These are phyloP conservation scores for Ophiocordyceps polyrhachis-furcata DNA, from an alignment of 2,329 filamentous ascomycete species.

Conservation along the genomic window DNA sequence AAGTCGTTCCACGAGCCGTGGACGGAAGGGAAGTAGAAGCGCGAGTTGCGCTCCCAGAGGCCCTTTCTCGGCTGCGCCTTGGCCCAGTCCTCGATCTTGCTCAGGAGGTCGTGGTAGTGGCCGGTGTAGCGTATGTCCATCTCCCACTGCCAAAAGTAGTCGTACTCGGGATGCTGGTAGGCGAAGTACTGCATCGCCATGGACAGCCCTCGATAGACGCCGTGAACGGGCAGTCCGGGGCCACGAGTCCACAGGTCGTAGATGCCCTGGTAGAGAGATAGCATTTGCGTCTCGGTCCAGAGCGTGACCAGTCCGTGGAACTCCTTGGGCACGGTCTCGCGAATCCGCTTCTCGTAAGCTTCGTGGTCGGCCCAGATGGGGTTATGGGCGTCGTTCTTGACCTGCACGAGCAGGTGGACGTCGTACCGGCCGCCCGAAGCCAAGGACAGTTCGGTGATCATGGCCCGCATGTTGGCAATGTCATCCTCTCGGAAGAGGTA, in stretches of 20 bases:
- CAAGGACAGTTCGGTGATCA: conserved; percentile 66
- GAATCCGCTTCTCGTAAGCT: conserved; percentile 46
- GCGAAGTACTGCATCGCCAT: conserved; percentile 95
- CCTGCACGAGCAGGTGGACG: conserved; percentile 68
- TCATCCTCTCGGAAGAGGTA: conserved; percentile 66
- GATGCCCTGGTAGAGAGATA: conserved; percentile 71
- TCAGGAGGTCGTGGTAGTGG: conserved; percentile 62
- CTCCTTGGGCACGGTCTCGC: conserved; percentile 57
- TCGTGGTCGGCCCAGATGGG: conserved; percentile 63
- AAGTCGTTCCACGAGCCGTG: conserved; percentile 71
- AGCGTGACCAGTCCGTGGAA: conserved; percentile 78
- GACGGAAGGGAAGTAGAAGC: conserved; percentile 60
- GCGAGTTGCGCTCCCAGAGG: conserved; percentile 61
- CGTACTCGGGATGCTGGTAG: conserved; percentile 71
- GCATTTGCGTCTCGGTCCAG: conserved; percentile 91
- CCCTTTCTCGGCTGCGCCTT: conserved; percentile 58
- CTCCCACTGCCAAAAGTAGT: conserved; percentile 90
- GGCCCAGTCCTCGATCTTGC: conserved; percentile 51
- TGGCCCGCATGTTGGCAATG: conserved; percentile 60
- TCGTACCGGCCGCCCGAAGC: conserved; percentile 76
- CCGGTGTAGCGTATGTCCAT: conserved; percentile 85
- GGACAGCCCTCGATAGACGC: conserved; percentile 78
- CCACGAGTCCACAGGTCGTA: conserved; percentile 53
- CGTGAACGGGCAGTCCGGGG: conserved; percentile 61
- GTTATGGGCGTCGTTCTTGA: conserved; percentile 54